Percentiles rank a stretch among this genome's conserved stretches.
phyloP scores from a whole-genome alignment of 164 flowering plant genomes.

The Piper longum region DNA sequence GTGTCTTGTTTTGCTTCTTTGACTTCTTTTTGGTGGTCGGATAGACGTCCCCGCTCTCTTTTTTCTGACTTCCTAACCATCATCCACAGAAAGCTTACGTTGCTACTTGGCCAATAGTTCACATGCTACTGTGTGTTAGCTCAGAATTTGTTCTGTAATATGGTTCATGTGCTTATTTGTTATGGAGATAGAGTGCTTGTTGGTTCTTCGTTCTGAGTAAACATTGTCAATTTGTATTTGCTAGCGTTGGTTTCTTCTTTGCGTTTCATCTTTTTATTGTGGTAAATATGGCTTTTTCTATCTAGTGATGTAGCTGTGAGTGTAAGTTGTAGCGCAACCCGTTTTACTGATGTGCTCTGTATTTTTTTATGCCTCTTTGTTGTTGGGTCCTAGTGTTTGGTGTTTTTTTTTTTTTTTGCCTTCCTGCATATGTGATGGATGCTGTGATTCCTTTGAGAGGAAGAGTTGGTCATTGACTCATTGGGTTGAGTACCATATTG shows the following conservation, averaged over 20 bases:
- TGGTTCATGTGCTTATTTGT: too few relatives aligned
- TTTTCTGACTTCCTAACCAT: not conserved
- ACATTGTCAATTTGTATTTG: too few relatives aligned
- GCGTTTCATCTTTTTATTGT: too few relatives aligned
- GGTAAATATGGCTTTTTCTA: not conserved
- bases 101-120: not conserved
- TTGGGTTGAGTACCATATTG: slow-evolving; percentile 32
- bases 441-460: slow-evolving; percentile 23
- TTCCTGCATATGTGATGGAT: slow-evolving; percentile 16
- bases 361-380: not conserved
- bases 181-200: too few relatives aligned
- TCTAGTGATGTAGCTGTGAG: too few relatives aligned
- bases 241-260: too few relatives aligned
- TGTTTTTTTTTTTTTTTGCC: not conserved
- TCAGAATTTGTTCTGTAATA: not conserved
- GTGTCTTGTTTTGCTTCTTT: not conserved
- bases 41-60: not conserved
- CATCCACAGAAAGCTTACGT: not conserved
- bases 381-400: not conserved
- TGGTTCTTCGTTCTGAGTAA: too few relatives aligned
- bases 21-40: not conserved
- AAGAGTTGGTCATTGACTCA: slow-evolving; percentile 19
- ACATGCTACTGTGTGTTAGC: not conserved
- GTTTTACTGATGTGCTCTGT: not conserved
- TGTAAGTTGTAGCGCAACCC: too few relatives aligned